Percentiles rank a stretch among this genome's conserved stretches.
These are phyloP conservation scores for Candida namnaoensis DNA, from an alignment of 805 yeast species.

Conservation along the genomic window DNA sequence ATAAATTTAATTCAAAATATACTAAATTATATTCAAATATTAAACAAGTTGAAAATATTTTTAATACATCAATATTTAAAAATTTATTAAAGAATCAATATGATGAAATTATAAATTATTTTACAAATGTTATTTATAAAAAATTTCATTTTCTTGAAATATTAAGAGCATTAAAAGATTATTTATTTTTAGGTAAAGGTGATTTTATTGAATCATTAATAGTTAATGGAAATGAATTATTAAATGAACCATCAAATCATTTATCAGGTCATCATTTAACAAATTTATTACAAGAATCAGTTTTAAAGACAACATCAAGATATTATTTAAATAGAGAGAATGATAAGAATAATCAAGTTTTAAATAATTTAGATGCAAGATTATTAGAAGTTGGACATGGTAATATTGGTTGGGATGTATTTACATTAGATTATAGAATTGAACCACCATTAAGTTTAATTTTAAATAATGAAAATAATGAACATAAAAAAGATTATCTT, in stretches of 20 bases:
- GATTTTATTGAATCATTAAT: conserved; percentile 72
- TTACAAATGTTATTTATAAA: conserved; percentile 39
- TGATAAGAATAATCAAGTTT: conserved; percentile 26
- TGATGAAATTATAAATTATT: conserved; percentile 40
- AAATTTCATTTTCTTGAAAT: conserved; percentile 44
- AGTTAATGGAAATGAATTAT: conserved; percentile 38
- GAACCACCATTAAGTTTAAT: conserved; percentile 45
- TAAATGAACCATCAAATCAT: conserved; percentile 54
- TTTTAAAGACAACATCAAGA: conserved; percentile 42
- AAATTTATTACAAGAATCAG: conserved; percentile 54
- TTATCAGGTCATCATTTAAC: conserved; percentile 62
- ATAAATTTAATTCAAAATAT: conserved; percentile 27
- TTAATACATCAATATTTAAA: conserved; percentile 16
- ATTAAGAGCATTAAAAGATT: conserved; percentile 52
- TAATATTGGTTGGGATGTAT: conserved; percentile 84
- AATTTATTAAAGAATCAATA: conserved; percentile 34
- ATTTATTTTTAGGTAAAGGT: conserved; percentile 66
- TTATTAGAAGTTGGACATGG: conserved; percentile 67
- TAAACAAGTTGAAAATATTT: neutral
- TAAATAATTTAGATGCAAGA: conserved; percentile 70
- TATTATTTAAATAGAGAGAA: conserved; percentile 21
- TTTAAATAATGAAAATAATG: conserved; percentile 37
- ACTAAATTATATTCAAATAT: neutral
- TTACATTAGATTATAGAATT: conserved; percentile 71
- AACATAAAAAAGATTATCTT: conserved; percentile 51